Evolutionary conservation across 495 filamentous ascomycete genomes (phyloP).

Genomic region (Penicillium soppii): DNA sequence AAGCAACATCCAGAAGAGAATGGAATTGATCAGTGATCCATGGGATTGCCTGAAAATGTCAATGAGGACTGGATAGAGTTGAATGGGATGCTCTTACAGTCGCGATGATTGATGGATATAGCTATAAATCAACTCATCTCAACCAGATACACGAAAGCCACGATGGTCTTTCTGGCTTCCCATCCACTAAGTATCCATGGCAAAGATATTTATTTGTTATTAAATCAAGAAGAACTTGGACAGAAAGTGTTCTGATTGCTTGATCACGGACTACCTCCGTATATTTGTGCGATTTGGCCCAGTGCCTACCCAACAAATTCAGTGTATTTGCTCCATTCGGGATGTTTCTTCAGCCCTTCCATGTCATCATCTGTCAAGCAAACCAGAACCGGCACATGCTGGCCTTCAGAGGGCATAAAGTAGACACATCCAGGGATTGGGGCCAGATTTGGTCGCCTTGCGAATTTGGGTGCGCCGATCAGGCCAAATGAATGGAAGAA

Average conservation of each 20-base stretch:
- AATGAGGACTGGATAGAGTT: not conserved
- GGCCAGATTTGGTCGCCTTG: not conserved
- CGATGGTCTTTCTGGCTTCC: no score
- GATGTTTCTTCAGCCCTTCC: not conserved
- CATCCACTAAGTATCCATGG: no score
- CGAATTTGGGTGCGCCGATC: not conserved
- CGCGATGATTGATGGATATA: not conserved
- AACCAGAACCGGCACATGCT: not conserved
- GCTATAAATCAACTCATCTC: not conserved
- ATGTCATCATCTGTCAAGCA: not conserved
- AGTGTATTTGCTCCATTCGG: not conserved
- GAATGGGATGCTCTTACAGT: not conserved
- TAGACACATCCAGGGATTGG: not conserved
- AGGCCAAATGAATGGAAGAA: not conserved
- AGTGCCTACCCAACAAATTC: not conserved
- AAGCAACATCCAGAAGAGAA: slow-evolving; percentile 32
- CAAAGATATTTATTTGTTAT: no score
- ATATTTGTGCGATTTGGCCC: no score
- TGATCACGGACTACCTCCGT: no score
- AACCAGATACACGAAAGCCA: not conserved
- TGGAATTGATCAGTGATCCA: slow-evolving; percentile 24
- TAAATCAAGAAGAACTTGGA: no score
- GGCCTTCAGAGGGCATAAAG: not conserved
- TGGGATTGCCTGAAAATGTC: slow-evolving; percentile 11
- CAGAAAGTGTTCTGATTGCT: no score